Conservation (phyloP, 306 rosid genomes). For the Boehmeria nivea region DNA sequence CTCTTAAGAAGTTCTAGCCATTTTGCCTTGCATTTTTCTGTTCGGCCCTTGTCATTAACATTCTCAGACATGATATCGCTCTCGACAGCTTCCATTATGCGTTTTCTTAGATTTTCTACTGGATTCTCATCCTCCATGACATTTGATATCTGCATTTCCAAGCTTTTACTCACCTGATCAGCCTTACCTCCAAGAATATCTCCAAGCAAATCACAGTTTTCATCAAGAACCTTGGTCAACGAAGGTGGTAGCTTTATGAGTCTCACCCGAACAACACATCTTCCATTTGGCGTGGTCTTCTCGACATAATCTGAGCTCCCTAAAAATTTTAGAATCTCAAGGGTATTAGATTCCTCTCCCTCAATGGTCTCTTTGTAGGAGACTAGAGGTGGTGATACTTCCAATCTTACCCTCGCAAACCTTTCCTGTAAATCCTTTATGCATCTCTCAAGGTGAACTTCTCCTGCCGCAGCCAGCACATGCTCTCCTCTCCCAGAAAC, state of each 20-base stretch:
- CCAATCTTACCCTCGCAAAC: constrained; percentile 75
- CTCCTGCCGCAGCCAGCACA: constrained; percentile 86
- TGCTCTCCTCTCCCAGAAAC: constrained; percentile 81
- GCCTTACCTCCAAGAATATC: constrained; percentile 51
- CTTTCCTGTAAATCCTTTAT: constrained; percentile 83
- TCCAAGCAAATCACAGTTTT: constrained; percentile 59
- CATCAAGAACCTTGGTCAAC: constrained; percentile 69
- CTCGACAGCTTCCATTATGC: constrained; percentile 62
- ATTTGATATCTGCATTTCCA: constrained; percentile 39
- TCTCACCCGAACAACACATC: constrained; percentile 65
- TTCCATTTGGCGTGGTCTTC: constrained; percentile 67
- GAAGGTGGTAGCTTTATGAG: constrained; percentile 69
- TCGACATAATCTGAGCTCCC: constrained; percentile 55
- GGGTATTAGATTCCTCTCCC: constrained; percentile 48
- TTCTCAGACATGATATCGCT: constrained; percentile 39
- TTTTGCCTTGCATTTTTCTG: constrained; percentile 47
- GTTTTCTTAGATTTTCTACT: constrained; percentile 46
- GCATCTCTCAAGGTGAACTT: constrained; percentile 93
- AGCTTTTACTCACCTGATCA: constrained; percentile 38
- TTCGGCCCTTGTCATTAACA: constrained; percentile 52
- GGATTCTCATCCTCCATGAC: constrained; percentile 39
- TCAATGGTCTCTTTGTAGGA: constrained; percentile 79
- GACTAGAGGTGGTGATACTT: constrained; percentile 81
- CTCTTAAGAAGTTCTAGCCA: constrained; percentile 74
- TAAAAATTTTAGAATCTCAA: constrained; percentile 53